Base-by-base conservation (phyloP, 139 green algal genomes). In the Closterium sp. region DNA sequence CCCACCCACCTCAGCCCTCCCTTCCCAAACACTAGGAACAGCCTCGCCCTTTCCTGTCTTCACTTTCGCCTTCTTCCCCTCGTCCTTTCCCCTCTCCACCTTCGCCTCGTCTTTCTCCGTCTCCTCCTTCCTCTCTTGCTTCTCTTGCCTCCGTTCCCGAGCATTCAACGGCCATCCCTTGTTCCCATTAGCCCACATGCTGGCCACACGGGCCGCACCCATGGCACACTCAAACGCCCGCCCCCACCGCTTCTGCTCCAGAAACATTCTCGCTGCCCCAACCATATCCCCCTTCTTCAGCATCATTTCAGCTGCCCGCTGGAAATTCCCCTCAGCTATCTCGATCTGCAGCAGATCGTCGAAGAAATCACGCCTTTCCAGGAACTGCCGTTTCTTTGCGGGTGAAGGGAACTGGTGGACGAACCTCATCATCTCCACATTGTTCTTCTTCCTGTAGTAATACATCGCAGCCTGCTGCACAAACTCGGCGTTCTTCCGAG, bases 51-150 rank as follows among this genome's bases (percentile, higher is more conserved):
- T 25, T 66, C 43, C 43, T 66, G 36, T 6, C 21, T 66, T 12
- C 43, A 10, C 43, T 16, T 66, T 66, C 6, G 21, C 36, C 36
- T 55, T 66, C 43, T 16, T n/a, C n/a, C n/a, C 6, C 36, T 55
- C 36, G 6, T 55, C 36, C 36, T 55, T 97, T 16, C 43, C 43
- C 43, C 21, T 66, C 43, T 66, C 43, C 9, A 66, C 43, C 43
- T 66, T 16, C 36, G 4, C 6, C 36, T 55, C 36, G 4, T 55
- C 4, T 6, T 55, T 55, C 36, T 55, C 36, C 36, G 4, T 4
- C 6, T 55, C 6, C 36, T 55, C 36, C 36, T 55, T 4, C 6
- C 6, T 55, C 36, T 55, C 36, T 6, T 55, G 36, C 6, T 55
- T 55, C 36, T 55, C 36, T 55, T 4, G 36, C 36, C 6, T 55